A percentile compares a stretch with the other conserved stretches of the same genome.
Evolutionary conservation across 2,329 filamentous ascomycete species (phyloP).

Genomic region (Arthrobotrys sphaeroides): DNA sequence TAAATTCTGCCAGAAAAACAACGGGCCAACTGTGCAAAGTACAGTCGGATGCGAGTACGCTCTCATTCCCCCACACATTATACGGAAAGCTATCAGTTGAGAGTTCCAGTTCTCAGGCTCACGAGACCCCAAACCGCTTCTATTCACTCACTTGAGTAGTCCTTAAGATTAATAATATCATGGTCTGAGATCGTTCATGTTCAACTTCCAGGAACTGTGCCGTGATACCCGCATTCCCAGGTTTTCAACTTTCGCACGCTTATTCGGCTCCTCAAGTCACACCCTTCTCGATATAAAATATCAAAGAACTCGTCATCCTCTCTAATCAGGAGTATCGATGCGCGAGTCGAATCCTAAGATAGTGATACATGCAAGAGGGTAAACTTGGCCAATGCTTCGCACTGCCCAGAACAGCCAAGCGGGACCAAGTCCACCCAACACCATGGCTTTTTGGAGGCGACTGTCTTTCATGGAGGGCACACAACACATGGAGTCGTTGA

Average conservation of each 20-base stretch:
- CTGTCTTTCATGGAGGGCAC: neutral
- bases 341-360: neutral
- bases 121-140: neutral
- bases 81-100: neutral
- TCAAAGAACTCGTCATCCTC: neutral
- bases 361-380: neutral
- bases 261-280: too few species aligned
- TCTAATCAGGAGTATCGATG: neutral
- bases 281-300: neutral
- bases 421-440: neutral
- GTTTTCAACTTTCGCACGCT: neutral
- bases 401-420: constrained; percentile 7
- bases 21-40: too few species aligned
- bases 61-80: neutral
- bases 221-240: neutral
- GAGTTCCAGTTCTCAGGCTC: neutral
- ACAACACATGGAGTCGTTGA: neutral
- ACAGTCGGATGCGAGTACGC: neutral
- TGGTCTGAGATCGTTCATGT: too few species aligned
- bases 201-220: neutral
- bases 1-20: too few species aligned
- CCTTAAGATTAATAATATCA: too few species aligned
- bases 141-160: neutral
- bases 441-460: neutral
- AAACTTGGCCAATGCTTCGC: neutral